phyloP scores from a whole-genome alignment of 192 early-diverging fungal species.

The Linnemannia hyalina region DNA sequence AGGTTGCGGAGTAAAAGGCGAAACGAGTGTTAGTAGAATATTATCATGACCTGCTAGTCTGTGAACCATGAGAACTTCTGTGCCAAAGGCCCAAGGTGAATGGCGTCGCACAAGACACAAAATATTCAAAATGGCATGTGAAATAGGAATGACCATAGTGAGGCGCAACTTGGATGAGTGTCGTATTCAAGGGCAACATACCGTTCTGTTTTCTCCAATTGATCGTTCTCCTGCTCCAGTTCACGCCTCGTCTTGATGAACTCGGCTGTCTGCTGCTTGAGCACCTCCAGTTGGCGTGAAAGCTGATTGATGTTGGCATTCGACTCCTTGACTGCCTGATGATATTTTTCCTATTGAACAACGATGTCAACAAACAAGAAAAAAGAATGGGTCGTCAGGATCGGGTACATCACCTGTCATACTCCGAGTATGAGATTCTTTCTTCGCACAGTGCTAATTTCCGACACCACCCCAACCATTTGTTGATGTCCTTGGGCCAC shows the following conservation, averaged over 20 bases:
- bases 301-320: constrained; percentile 75
- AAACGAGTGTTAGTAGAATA: neutral
- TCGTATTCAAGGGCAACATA: constrained; percentile 12
- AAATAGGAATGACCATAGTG: neutral
- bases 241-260: constrained; percentile 81
- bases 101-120: neutral
- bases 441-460: neutral
- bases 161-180: neutral
- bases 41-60: neutral
- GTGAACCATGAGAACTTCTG: neutral
- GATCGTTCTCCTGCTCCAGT: constrained; percentile 84
- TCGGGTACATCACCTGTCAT: constrained; percentile 1
- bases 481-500: neutral
- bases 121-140: neutral
- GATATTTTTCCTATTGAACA: constrained; percentile 68
- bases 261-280: constrained; percentile 75
- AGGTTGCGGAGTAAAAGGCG: constrained; percentile 1
- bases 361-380: constrained; percentile 1
- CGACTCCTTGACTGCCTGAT: constrained; percentile 73
- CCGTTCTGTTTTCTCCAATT: constrained; percentile 78
- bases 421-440: neutral
- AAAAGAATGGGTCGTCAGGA: neutral
- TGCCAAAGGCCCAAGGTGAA: neutral
- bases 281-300: constrained; percentile 79
- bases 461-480: neutral